phyloP scores from a whole-genome alignment of 257 asterid species.

The Rubia yunnanensis region DNA sequence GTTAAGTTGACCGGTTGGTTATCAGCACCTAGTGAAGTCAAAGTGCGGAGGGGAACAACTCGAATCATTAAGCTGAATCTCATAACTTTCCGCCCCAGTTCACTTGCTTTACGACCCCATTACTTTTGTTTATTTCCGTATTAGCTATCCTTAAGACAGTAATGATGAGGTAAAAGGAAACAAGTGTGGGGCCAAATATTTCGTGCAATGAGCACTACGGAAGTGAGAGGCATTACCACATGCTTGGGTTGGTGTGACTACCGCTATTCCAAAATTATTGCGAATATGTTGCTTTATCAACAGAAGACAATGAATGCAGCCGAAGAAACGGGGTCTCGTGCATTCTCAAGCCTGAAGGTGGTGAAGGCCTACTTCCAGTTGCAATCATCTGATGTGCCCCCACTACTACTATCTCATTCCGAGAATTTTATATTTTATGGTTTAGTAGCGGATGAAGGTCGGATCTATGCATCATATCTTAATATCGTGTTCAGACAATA shows the following conservation, averaged over 20 bases:
- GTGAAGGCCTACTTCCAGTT: constrained; percentile 9
- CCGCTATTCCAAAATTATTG: constrained; percentile 9
- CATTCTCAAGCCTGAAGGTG: background rate
- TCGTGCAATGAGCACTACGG: constrained; percentile 9
- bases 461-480: background rate
- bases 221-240: constrained; percentile 2
- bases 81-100: no score
- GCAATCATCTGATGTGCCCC: constrained; percentile 4
- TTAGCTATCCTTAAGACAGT: background rate
- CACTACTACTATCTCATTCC: background rate
- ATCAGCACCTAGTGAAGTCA: no score
- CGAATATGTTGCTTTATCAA: constrained; percentile 10
- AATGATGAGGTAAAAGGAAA: constrained; percentile 1
- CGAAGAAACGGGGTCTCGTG: background rate
- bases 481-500: background rate
- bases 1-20: no score
- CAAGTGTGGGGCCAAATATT: background rate
- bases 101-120: background rate
- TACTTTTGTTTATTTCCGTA: background rate
- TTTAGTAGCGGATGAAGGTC: no score
- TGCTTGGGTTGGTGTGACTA: constrained; percentile 26
- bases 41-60: background rate
- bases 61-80: background rate
- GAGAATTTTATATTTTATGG: background rate
- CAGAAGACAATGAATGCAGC: constrained; percentile 9